Conservation (phyloP, 495 filamentous ascomycete species). For the Neurospora sp. region DNA sequence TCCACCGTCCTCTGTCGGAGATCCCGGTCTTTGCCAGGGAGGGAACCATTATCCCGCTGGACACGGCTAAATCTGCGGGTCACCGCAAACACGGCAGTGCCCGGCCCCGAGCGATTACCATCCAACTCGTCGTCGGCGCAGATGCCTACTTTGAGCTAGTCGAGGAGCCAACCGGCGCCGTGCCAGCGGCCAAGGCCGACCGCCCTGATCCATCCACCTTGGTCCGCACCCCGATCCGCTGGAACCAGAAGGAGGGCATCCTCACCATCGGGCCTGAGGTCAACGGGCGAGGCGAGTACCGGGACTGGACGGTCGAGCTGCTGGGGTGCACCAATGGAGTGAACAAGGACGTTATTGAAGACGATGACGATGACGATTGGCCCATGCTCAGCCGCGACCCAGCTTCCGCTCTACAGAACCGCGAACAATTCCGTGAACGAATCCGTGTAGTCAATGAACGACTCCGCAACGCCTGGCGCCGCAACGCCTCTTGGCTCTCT, state of each 20-base stretch:
- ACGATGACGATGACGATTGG: background rate
- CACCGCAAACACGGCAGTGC: constrained; percentile 26
- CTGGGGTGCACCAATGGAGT: constrained; percentile 7
- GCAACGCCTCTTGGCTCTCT: background rate
- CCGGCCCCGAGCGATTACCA: constrained; percentile 29
- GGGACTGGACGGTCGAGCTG: constrained; percentile 14
- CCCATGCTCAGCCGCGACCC: background rate
- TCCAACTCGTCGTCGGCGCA: constrained; percentile 42
- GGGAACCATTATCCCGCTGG: constrained; percentile 45
- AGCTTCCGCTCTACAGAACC: background rate
- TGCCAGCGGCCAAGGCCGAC: constrained; percentile 21
- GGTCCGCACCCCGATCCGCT: constrained; percentile 16
- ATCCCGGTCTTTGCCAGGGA: constrained; percentile 43
- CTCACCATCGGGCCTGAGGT: constrained; percentile 17
- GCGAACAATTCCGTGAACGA: background rate
- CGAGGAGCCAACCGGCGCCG: constrained; percentile 29
- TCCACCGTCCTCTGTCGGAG: constrained; percentile 32
- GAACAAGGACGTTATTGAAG: background rate
- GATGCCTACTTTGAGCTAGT: constrained; percentile 33
- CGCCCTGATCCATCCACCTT: constrained; percentile 11
- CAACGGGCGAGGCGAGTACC: constrained; percentile 3
- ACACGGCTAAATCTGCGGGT: constrained; percentile 15
- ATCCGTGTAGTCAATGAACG: background rate
- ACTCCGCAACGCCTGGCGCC: background rate
- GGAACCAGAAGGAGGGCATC: constrained; percentile 13